Percentiles rank a stretch among this genome's conserved stretches.
Evolutionary conservation across 371 early-diverging fungal species (phyloP).

Genomic region (Lichtheimia hyalospora): DNA sequence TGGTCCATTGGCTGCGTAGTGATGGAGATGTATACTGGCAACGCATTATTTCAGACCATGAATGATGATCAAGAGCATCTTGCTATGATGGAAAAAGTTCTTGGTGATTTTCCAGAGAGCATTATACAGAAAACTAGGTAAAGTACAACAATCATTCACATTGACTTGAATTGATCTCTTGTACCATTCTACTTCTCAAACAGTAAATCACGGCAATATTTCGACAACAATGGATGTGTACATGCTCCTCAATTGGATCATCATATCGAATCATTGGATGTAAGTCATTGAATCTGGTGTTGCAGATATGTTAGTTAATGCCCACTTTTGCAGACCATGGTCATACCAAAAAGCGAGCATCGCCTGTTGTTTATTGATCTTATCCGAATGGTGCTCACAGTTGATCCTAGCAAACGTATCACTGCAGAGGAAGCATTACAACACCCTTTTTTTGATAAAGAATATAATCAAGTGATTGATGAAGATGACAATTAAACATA

Average conservation of each 20-base stretch:
- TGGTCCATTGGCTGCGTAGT: slow-evolving; percentile 98
- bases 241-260: too few species aligned
- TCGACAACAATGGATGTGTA: too few species aligned
- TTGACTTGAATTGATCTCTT: too few species aligned
- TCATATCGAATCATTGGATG: too few species aligned
- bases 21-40: slow-evolving; percentile 93
- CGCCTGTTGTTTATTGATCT: slow-evolving; percentile 53
- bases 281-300: too few species aligned
- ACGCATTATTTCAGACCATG: slow-evolving; percentile 92
- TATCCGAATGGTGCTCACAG: slow-evolving; percentile 70
- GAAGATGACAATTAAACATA: too few species aligned
- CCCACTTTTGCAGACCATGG: neutral
- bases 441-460: slow-evolving; percentile 68
- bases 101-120: slow-evolving; percentile 52
- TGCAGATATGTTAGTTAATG: too few species aligned
- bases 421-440: slow-evolving; percentile 77
- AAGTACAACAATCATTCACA: too few species aligned
- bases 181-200: too few species aligned
- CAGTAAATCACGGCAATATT: too few species aligned
- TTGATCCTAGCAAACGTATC: slow-evolving; percentile 80
- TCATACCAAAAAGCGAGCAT: slow-evolving; percentile 10
- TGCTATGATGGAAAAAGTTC: slow-evolving; percentile 73
- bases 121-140: slow-evolving; percentile 33
- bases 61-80: slow-evolving; percentile 79
- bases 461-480: too few species aligned